Conservation (phyloP, 2,329 filamentous ascomycete genomes). For the Xylaria sp. region DNA sequence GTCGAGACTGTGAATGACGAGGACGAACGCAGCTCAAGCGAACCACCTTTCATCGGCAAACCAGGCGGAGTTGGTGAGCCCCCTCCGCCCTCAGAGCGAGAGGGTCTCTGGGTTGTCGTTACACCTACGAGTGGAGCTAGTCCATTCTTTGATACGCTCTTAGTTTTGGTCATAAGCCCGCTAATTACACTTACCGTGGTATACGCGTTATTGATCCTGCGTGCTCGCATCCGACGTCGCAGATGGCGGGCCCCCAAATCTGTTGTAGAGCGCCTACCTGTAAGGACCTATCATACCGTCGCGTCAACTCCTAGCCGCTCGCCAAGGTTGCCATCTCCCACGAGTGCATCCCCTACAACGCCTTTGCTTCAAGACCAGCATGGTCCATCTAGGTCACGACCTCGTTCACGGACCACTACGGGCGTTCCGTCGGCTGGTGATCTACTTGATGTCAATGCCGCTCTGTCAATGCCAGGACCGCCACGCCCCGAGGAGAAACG, state of each 20-base stretch:
- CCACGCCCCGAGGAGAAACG: constrained; percentile 62
- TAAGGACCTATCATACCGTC: constrained; percentile 93
- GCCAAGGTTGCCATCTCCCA: constrained; percentile 70
- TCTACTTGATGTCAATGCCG: constrained; percentile 56
- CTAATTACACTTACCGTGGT: constrained; percentile 92
- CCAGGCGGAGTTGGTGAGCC: constrained; percentile 42
- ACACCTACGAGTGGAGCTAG: constrained; percentile 89
- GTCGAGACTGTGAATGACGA: constrained; percentile 48
- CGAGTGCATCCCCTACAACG: constrained; percentile 76
- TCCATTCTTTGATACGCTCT: constrained; percentile 93
- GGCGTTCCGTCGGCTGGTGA: constrained; percentile 65
- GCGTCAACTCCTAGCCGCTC: constrained; percentile 67
- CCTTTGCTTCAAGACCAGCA: constrained; percentile 75
- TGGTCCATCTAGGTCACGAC: constrained; percentile 60
- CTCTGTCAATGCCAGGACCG: constrained; percentile 52
- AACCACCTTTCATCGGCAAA: constrained; percentile 40
- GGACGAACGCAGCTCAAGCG: constrained; percentile 42
- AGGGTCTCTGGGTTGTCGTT: constrained; percentile 96
- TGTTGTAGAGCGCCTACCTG: constrained; percentile 91
- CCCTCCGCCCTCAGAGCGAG: constrained; percentile 60
- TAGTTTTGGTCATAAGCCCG: constrained; percentile 96
- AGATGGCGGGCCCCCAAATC: constrained; percentile 98
- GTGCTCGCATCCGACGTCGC: constrained; percentile 86
- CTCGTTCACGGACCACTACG: constrained; percentile 72
- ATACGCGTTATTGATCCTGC: constrained; percentile 85